These are phyloP conservation scores for Phytophthora agathidicida DNA, from an alignment of 352 stramenopile species.

Conservation along the genomic window DNA sequence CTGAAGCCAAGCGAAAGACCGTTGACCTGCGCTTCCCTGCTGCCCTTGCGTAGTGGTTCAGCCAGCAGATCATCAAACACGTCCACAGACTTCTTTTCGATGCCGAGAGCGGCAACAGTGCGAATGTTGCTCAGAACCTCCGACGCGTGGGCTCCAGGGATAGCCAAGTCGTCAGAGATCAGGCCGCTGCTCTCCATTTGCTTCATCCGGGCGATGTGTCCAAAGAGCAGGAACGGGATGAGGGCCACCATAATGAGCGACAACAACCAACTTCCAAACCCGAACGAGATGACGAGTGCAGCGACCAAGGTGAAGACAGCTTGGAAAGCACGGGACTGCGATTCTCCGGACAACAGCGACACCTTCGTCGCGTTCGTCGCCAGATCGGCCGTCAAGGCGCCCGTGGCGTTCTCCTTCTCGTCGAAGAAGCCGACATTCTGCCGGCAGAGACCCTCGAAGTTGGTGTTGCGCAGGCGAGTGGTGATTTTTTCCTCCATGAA, in stretches of 20 bases:
- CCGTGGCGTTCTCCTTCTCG: conserved; percentile 60
- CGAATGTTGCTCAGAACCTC: conserved; percentile 59
- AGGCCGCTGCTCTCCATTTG: conserved; percentile 32
- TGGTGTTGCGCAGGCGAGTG: conserved; percentile 46
- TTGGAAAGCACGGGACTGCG: conserved; percentile 48
- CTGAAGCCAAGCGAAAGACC: conserved; percentile 69
- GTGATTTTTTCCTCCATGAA: conserved; percentile 61
- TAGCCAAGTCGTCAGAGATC: conserved; percentile 35
- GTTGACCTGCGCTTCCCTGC: conserved; percentile 44
- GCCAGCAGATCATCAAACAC: conserved; percentile 33
- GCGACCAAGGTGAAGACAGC: conserved; percentile 56
- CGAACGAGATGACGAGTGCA: conserved; percentile 67
- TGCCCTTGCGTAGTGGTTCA: conserved; percentile 34
- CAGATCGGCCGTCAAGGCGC: conserved; percentile 57
- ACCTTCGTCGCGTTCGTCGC: conserved; percentile 59
- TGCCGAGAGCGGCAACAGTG: conserved; percentile 47
- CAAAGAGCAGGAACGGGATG: conserved; percentile 65
- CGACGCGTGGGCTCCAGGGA: conserved; percentile 48
- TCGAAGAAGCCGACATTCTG: conserved; percentile 82
- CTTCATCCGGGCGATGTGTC: conserved; percentile 38
- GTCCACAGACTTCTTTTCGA: conserved; percentile 33
- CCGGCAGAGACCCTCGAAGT: conserved; percentile 46
- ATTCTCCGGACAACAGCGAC: conserved; percentile 54
- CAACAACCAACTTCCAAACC: conserved; percentile 69
- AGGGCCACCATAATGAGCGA: conserved; percentile 69